phyloP scores from a whole-genome alignment of 768 basidiomycete genomes.

The Boletus rubescentipes region DNA sequence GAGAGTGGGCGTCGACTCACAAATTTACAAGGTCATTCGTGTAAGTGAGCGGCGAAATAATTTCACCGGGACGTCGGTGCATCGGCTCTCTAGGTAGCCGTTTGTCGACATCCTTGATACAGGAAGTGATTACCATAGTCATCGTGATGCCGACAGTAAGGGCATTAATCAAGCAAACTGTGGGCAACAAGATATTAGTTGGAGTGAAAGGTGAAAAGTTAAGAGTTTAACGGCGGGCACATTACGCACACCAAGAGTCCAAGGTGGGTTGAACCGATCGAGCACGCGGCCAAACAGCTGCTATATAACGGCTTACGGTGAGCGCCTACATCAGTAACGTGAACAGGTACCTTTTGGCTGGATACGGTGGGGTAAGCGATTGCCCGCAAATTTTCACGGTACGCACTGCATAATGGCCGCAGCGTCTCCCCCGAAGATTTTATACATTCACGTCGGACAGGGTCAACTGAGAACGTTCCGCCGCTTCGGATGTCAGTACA shows the following conservation, averaged over 20 bases:
- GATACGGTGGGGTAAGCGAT: constrained; percentile 20
- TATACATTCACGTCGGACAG: constrained; percentile 20
- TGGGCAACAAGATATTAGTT: constrained; percentile 11
- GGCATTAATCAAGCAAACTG: constrained; percentile 28
- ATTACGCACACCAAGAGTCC: constrained; percentile 23
- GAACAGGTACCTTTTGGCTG: neutral
- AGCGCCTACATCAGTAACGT: constrained; percentile 1
- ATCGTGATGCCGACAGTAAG: constrained; percentile 22
- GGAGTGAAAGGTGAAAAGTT: constrained; percentile 6
- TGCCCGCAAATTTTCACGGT: constrained; percentile 20
- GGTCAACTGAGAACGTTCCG: constrained; percentile 18
- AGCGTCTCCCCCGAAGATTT: constrained; percentile 13
- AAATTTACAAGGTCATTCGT: constrained; percentile 50
- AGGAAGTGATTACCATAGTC: constrained; percentile 16
- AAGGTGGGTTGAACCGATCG: constrained; percentile 9
- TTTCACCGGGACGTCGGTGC: constrained; percentile 46
- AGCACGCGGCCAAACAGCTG: constrained; percentile 1
- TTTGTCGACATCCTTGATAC: constrained; percentile 46
- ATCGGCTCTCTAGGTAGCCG: constrained; percentile 40
- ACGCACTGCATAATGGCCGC: constrained; percentile 19
- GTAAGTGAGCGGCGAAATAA: constrained; percentile 58
- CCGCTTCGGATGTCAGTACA: constrained; percentile 17
- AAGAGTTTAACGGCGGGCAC: constrained; percentile 15
- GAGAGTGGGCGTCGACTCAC: constrained; percentile 37
- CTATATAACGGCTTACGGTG: constrained; percentile 18